Conservation (phyloP, 768 basidiomycete species). For the Termitomyces eurrhizus region DNA sequence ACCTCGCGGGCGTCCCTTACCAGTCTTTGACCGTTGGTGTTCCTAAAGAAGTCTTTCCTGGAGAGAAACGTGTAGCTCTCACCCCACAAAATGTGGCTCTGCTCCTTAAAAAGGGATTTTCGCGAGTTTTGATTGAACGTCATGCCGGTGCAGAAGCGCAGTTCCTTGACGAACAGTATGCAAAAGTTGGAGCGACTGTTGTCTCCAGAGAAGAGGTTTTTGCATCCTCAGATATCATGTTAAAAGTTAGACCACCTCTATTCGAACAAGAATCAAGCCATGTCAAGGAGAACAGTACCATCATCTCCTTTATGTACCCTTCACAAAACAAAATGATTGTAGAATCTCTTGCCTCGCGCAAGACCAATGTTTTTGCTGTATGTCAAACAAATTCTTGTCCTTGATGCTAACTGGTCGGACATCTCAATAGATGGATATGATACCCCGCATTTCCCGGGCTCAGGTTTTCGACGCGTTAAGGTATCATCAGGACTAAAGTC, state of each 20-base stretch:
- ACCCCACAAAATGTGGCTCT: conserved; percentile 76
- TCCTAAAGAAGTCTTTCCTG: conserved; percentile 71
- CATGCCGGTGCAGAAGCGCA: conserved; percentile 70
- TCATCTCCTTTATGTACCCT: conserved; percentile 84
- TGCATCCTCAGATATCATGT: conserved; percentile 65
- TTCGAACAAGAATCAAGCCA: conserved; percentile 54
- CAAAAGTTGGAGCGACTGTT: conserved; percentile 73
- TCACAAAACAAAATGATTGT: conserved; percentile 75
- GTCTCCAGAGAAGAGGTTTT: conserved; percentile 73
- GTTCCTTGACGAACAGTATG: conserved; percentile 79
- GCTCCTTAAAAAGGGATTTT: conserved; percentile 81
- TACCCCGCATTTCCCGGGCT: conserved; percentile 87
- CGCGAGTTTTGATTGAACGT: conserved; percentile 66
- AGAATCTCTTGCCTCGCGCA: conserved; percentile 61
- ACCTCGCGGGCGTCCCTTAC: conserved; percentile 50
- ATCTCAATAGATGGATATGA: conserved; percentile 69
- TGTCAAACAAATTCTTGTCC: conserved; percentile 14
- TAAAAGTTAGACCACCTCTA: conserved; percentile 82
- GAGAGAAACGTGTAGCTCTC: conserved; percentile 76
- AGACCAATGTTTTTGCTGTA: conserved; percentile 70
- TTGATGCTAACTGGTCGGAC: background rate
- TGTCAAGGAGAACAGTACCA: conserved; percentile 71
- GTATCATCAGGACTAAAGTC: conserved; percentile 30
- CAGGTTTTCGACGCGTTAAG: conserved; percentile 89
- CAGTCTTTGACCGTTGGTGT: conserved; percentile 72